Conservation (phyloP, 192 early-diverging fungal genomes). For the Entophlyctis helioformis region DNA sequence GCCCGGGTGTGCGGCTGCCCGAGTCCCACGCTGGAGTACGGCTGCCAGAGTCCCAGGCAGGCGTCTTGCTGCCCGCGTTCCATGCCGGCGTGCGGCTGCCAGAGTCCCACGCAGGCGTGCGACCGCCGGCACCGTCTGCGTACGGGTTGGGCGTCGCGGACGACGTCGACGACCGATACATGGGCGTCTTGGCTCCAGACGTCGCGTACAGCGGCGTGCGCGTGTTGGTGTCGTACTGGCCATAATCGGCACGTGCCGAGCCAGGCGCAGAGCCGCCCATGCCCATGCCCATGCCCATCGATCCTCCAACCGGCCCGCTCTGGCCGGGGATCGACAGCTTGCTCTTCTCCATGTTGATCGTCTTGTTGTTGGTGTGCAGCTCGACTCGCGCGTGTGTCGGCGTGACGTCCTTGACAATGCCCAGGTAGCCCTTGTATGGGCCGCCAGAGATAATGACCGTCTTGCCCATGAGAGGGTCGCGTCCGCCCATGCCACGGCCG, state of each 20-base stretch:
- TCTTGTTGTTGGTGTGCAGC: slow-evolving; percentile 76
- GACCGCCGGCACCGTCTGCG: slow-evolving; percentile 41
- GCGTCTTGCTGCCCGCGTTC: slow-evolving; percentile 45
- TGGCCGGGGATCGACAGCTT: slow-evolving; percentile 56
- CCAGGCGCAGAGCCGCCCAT: no score
- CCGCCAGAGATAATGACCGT: slow-evolving; percentile 78
- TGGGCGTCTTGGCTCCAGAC: slow-evolving; percentile 39
- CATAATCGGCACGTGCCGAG: no score
- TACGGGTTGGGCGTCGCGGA: no score
- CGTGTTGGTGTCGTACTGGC: slow-evolving; percentile 5
- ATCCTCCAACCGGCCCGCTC: slow-evolving; percentile 5
- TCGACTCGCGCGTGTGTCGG: slow-evolving; percentile 70
- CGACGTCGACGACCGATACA: slow-evolving; percentile 17
- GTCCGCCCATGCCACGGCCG: slow-evolving; percentile 36
- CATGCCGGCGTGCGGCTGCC: slow-evolving; percentile 24
- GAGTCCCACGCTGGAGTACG: neutral
- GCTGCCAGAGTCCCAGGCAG: slow-evolving; percentile 32
- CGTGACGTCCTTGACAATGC: slow-evolving; percentile 82
- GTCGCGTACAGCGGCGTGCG: slow-evolving; percentile 39
- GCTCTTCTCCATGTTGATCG: slow-evolving; percentile 67
- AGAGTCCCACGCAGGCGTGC: slow-evolving; percentile 41
- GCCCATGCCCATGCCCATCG: no score
- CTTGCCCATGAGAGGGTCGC: slow-evolving; percentile 46
- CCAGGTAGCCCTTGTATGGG: slow-evolving; percentile 93
- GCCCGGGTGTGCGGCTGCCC: no score